Evolutionary conservation across 148 eudicot species (phyloP).

Genomic region (Dysphania ambrosioides): DNA sequence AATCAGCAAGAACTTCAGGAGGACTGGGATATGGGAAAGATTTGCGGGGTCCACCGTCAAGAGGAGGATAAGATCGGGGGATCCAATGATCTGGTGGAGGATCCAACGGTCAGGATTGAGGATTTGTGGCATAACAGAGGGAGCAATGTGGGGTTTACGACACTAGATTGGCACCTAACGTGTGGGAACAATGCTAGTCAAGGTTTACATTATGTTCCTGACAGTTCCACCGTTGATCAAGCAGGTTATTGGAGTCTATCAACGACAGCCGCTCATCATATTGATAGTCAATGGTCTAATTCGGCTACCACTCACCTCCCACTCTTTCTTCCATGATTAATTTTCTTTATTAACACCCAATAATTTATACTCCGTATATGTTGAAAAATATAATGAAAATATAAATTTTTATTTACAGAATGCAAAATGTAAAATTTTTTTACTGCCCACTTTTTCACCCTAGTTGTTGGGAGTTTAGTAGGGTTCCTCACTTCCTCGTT

Average conservation of each 20-base stretch:
- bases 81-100: neutral
- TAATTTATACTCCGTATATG: neutral
- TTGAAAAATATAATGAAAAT: too few relatives aligned
- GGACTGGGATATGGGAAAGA: conserved; percentile 6
- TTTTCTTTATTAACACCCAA: neutral
- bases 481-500: too few relatives aligned
- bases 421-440: neutral
- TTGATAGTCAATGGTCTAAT: conserved; percentile 18
- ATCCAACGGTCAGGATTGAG: conserved; percentile 23
- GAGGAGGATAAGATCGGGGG: neutral
- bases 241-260: conserved; percentile 7
- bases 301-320: conserved; percentile 5
- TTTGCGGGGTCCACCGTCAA: conserved; percentile 7
- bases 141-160: neutral
- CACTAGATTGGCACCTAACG: conserved; percentile 17
- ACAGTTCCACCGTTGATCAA: conserved; percentile 13
- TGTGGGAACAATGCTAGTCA: neutral
- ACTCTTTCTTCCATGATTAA: conserved; percentile 28
- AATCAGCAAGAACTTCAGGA: neutral
- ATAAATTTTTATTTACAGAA: neutral
- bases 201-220: conserved; percentile 18
- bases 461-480: neutral
- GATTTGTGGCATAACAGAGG: conserved; percentile 24
- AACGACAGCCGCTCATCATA: conserved; percentile 2
- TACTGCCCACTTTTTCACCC: neutral